These are phyloP conservation scores for Salix exigua DNA, from an alignment of 345 rosid species.

Conservation along the genomic window DNA sequence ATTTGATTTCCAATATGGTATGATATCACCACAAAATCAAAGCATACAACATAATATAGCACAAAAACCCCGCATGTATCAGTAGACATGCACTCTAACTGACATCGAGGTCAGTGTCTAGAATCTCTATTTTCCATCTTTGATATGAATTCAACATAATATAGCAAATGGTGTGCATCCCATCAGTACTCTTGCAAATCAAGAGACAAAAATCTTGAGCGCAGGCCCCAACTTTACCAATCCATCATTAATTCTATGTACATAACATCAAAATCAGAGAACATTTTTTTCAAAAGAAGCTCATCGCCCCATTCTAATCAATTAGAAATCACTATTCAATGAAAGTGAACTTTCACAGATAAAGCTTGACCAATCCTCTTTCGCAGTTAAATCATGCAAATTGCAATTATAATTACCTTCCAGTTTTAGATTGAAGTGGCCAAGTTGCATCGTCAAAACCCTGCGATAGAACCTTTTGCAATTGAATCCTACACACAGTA, in stretches of 20 bases:
- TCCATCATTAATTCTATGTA: not conserved
- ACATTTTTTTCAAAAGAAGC: not conserved
- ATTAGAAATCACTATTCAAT: not conserved
- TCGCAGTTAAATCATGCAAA: not conserved
- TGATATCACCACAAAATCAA: not conserved
- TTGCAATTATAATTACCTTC: conserved; percentile 43
- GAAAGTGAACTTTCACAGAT: not conserved
- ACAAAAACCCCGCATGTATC: not conserved
- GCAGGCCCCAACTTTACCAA: not conserved
- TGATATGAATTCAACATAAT: not conserved
- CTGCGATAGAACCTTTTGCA: conserved; percentile 66
- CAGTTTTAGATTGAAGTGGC: conserved; percentile 76
- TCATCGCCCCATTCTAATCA: not conserved
- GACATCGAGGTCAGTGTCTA: not conserved
- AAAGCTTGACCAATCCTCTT: not conserved
- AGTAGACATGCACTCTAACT: not conserved
- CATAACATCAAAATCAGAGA: not conserved
- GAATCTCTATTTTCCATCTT: not conserved
- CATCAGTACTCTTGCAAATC: not conserved
- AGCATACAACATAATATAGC: not conserved
- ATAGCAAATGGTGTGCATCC: not conserved
- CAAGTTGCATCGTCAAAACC: conserved; percentile 75
- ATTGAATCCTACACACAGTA: conserved; percentile 51
- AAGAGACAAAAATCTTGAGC: not conserved
- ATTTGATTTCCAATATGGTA: not conserved